Conservation (phyloP, 2,329 filamentous ascomycete genomes). For the Tolypocladium amazonense region DNA sequence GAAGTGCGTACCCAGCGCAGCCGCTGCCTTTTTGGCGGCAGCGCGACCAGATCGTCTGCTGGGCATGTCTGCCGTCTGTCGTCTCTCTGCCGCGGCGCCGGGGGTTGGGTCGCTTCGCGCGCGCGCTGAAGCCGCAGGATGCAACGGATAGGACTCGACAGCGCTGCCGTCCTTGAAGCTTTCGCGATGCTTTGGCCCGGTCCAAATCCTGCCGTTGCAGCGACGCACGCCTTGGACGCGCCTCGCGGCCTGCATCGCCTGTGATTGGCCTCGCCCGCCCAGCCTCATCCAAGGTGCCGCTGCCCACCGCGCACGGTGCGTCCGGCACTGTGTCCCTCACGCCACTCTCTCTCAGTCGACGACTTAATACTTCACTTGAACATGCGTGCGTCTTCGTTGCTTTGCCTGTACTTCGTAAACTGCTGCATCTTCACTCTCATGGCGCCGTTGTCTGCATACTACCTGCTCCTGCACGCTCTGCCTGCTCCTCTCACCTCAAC, state of each 20-base stretch:
- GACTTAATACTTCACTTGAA: too few species aligned
- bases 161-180: background rate
- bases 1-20: slow-evolving; percentile 36
- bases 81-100: background rate
- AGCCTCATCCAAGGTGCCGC: background rate
- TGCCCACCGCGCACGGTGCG: background rate
- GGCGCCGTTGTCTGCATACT: background rate
- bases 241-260: background rate
- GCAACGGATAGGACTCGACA: background rate
- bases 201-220: background rate
- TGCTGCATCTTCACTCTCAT: background rate
- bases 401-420: too few species aligned
- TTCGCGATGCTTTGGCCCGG: background rate
- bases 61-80: slow-evolving; percentile 13
- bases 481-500: background rate
- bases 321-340: background rate
- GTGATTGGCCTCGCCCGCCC: background rate
- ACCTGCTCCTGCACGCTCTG: background rate
- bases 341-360: too few species aligned
- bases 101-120: background rate
- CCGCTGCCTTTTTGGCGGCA: slow-evolving; percentile 41
- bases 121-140: background rate
- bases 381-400: too few species aligned
- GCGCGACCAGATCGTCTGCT: slow-evolving; percentile 42
- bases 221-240: background rate